Evolutionary conservation across 305 asterid species (phyloP).

Genomic region (Solanum hybrid): DNA sequence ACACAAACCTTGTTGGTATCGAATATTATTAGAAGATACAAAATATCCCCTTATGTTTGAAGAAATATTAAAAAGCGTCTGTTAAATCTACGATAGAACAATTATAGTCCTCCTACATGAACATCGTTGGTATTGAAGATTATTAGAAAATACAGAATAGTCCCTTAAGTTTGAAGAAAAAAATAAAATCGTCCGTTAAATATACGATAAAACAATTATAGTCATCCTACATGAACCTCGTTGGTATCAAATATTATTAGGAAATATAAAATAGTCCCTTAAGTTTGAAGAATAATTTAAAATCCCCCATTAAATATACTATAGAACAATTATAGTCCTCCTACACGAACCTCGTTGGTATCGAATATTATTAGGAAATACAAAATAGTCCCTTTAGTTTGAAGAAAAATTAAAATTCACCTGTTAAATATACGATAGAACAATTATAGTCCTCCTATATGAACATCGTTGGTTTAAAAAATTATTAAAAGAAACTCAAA

Average conservation of each 20-base stretch:
- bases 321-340: no score
- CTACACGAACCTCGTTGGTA: background rate
- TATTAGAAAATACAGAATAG: background rate
- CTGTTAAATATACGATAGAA: accelerated
- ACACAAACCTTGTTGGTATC: background rate
- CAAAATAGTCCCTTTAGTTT: background rate
- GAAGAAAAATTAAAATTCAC: background rate
- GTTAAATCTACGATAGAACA: no score
- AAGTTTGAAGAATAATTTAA: background rate
- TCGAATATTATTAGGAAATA: background rate
- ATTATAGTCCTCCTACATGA: background rate
- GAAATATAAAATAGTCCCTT: background rate
- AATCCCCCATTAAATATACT: no score
- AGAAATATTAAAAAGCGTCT: no score
- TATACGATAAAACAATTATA: no score
- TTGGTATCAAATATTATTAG: no score
- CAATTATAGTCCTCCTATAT: background rate
- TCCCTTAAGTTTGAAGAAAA: background rate
- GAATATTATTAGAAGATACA: no score
- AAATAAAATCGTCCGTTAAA: no score
- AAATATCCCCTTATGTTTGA: background rate
- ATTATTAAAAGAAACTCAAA: background rate
- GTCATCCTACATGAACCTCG: background rate
- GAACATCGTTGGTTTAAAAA: background rate
- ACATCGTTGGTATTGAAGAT: no score